These are phyloP conservation scores for Plectosphaerella sp. DNA, from an alignment of 2,329 filamentous ascomycete genomes.

Conservation along the genomic window DNA sequence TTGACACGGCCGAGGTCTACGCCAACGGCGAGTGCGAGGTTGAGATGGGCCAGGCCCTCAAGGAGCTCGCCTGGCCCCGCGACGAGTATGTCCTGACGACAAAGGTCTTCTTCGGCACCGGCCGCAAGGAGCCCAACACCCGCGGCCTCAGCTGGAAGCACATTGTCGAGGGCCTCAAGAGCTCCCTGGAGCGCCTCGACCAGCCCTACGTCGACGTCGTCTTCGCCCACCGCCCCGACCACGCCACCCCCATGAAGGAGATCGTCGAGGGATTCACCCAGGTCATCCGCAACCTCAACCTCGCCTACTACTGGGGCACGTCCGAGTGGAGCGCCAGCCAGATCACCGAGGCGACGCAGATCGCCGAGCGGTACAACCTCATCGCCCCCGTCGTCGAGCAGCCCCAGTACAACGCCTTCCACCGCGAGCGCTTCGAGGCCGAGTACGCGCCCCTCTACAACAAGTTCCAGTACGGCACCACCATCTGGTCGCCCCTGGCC, in stretches of 20 bases:
- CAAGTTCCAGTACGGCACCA: slow-evolving; percentile 54
- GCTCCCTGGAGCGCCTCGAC: slow-evolving; percentile 52
- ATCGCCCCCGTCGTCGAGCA: slow-evolving; percentile 64
- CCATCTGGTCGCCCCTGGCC: slow-evolving; percentile 54
- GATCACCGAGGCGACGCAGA: slow-evolving; percentile 58
- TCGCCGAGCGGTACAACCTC: slow-evolving; percentile 54
- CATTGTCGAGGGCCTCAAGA: slow-evolving; percentile 55
- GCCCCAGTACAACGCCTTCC: slow-evolving; percentile 63
- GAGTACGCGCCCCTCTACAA: slow-evolving; percentile 61
- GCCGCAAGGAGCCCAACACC: slow-evolving; percentile 45
- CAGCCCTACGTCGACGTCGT: slow-evolving; percentile 64
- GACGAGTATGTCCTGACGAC: slow-evolving; percentile 56
- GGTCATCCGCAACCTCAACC: slow-evolving; percentile 58
- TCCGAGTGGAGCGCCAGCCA: slow-evolving; percentile 66
- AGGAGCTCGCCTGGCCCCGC: slow-evolving; percentile 55
- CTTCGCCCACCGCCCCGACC: slow-evolving; percentile 66
- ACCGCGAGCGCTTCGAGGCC: slow-evolving; percentile 56
- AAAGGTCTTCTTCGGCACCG: slow-evolving; percentile 32
- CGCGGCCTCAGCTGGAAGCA: slow-evolving; percentile 56
- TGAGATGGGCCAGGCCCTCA: slow-evolving; percentile 58
- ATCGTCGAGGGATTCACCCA: slow-evolving; percentile 67
- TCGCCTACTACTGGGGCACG: slow-evolving; percentile 70
- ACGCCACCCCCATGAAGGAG: slow-evolving; percentile 66
- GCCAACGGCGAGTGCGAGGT: slow-evolving; percentile 59
- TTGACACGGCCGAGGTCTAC: slow-evolving; percentile 57